phyloP scores from a whole-genome alignment of 305 asterid species.

The Solanum hybrid region DNA sequence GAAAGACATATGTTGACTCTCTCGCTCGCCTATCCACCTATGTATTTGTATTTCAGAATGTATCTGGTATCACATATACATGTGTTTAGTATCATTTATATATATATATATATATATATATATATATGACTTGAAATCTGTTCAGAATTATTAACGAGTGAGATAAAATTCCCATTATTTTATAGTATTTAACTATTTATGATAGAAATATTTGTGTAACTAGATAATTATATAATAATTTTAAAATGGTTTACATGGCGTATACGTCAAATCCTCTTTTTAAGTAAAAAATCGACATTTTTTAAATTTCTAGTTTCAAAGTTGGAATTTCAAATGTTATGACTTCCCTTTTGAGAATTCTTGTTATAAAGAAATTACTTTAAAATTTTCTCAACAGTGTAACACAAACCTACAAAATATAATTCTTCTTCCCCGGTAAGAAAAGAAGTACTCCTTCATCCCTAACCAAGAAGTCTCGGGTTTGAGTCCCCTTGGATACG shows the following conservation, averaged over 20 bases:
- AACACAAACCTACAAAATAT: neutral
- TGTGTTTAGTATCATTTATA: neutral
- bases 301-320: neutral
- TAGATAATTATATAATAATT: neutral
- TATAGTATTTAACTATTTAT: neutral
- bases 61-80: neutral
- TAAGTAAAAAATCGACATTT: neutral
- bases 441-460: no score
- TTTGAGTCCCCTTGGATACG: neutral
- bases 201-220: neutral
- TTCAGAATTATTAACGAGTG: neutral
- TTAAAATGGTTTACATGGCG: neutral
- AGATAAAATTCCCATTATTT: no score
- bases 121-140: neutral
- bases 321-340: neutral
- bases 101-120: neutral
- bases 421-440: no score
- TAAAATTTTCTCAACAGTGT: neutral
- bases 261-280: neutral
- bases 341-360: neutral
- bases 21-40: neutral
- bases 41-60: neutral
- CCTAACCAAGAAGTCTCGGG: neutral
- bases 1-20: neutral
- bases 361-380: constrained; percentile 6